A percentile compares a stretch with the other conserved stretches of the same genome.
These are phyloP conservation scores for Monilinia vaccinii-corymbosi DNA, from an alignment of 2,329 filamentous ascomycete species.

Conservation along the genomic window DNA sequence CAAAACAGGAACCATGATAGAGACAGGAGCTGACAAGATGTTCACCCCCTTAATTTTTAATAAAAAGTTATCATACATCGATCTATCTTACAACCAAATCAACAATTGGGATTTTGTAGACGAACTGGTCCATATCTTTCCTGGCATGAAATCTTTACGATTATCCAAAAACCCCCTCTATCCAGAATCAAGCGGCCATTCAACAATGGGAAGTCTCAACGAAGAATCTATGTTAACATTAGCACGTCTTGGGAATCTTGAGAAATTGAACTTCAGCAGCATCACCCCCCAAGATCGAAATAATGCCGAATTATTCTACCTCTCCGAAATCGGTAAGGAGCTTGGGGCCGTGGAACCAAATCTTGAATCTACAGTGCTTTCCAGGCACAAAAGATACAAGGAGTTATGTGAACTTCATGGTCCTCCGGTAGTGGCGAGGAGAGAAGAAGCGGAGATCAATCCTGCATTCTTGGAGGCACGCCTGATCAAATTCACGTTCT, in stretches of 20 bases:
- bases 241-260: slow-evolving; percentile 60
- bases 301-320: slow-evolving; percentile 90
- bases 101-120: slow-evolving; percentile 67
- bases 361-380: slow-evolving; percentile 46
- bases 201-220: slow-evolving; percentile 49
- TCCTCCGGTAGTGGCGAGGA: slow-evolving; percentile 53
- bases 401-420: slow-evolving; percentile 72
- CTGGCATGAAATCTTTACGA: slow-evolving; percentile 64
- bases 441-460: slow-evolving; percentile 44
- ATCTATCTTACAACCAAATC: slow-evolving; percentile 65
- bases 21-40: background rate
- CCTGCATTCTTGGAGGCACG: slow-evolving; percentile 76
- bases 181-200: slow-evolving; percentile 30
- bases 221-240: slow-evolving; percentile 86
- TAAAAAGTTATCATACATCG: slow-evolving; percentile 42
- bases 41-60: slow-evolving; percentile 15
- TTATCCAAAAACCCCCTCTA: slow-evolving; percentile 84
- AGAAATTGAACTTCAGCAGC: slow-evolving; percentile 61
- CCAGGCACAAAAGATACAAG: slow-evolving; percentile 59
- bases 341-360: slow-evolving; percentile 50
- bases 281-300: slow-evolving; percentile 66
- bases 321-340: slow-evolving; percentile 72
- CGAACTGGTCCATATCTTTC: slow-evolving; percentile 55
- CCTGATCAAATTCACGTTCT: slow-evolving; percentile 57
- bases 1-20: slow-evolving; percentile 40